Evolutionary conservation across 1,139 yeast genomes (phyloP).

Genomic region (Candida smagusa): DNA sequence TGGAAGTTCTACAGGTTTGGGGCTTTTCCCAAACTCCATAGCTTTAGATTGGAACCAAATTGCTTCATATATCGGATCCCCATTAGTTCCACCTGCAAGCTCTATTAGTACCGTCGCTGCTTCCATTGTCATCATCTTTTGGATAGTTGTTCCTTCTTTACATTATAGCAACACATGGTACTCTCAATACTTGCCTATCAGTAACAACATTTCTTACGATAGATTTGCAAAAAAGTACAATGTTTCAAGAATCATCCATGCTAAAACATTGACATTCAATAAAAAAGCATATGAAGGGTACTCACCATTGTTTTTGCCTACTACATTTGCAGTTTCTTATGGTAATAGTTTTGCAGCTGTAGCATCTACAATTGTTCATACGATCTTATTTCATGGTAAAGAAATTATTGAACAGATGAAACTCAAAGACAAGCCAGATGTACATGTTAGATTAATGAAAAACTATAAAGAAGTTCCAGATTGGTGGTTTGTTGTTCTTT

Average conservation of each 20-base stretch:
- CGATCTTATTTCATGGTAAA: slow-evolving; percentile 35
- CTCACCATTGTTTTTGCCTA: slow-evolving; percentile 35
- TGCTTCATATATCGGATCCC: slow-evolving; percentile 58
- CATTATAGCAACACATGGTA: slow-evolving; percentile 48
- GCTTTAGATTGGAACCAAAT: slow-evolving; percentile 44
- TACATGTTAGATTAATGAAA: slow-evolving; percentile 36
- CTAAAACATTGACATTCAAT: slow-evolving; percentile 13
- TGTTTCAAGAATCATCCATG: slow-evolving; percentile 25
- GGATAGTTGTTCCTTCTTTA: slow-evolving; percentile 41
- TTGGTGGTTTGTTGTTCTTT: slow-evolving; percentile 59
- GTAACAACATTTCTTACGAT: slow-evolving; percentile 40
- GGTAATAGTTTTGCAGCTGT: slow-evolving; percentile 43
- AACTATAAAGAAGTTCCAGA: slow-evolving; percentile 59
- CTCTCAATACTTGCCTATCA: slow-evolving; percentile 51
- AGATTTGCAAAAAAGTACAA: slow-evolving; percentile 42
- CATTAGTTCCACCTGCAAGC: slow-evolving; percentile 65
- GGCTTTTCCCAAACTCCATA: slow-evolving; percentile 52
- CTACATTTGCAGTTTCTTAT: slow-evolving; percentile 33
- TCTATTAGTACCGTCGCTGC: slow-evolving; percentile 48
- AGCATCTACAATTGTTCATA: slow-evolving; percentile 35
- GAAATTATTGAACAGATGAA: slow-evolving; percentile 27
- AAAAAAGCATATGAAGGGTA: slow-evolving; percentile 24
- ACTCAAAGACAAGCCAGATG: slow-evolving; percentile 33
- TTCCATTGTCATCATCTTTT: slow-evolving; percentile 31
- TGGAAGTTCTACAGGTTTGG: slow-evolving; percentile 61